Base-by-base conservation (phyloP, 805 yeast species). In the Candida palmyrensis region DNA sequence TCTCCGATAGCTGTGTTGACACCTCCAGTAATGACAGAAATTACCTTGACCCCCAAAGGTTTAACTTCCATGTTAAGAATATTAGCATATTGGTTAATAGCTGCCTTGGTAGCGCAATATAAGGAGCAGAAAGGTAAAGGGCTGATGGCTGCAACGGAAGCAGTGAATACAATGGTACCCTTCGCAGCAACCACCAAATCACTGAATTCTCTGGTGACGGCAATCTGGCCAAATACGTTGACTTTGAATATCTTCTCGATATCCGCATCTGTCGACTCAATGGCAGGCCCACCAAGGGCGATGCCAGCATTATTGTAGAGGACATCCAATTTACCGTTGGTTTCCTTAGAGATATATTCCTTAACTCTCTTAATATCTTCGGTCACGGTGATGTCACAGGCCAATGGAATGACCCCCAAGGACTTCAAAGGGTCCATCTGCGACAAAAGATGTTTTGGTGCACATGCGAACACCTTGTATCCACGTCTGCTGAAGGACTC, bases 241-340 rank as follows among this genome's bases (percentile, higher is more conserved):
- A 61, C 62, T 18, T 57, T 43, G 38, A 55, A 54, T 5, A 43
- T 18, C 9, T 32, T 30, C 23, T 47, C 43, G 6, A 62, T 25
- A 6, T 42, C 37, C 0, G 41, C 47, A 25, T 51, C 53, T 6
- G 49, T 45, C 7, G 48, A 36, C 25, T 63, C 70, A 6, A 52
- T 39, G 11, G 59, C 48, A 1, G 69, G 54, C 2, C 57, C 57
- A 32, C 46, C 57, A 27, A 27, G 29, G 18, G 44, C 43, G 26
- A 56, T 50, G 0, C 73, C 72, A 6, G 73, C 73, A 37, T 67
- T 68, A 41, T 66, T 59, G 45, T 59, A 67, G 24, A 68, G 47
- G 5, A 62, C 38, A 31, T 66, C 62, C 21, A 68, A 36, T 22
- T 39, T 40, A 2, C 62, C 67, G 5, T 51, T 56, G 20, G 59